Evolutionary conservation across 2,329 filamentous ascomycete genomes (phyloP).

Genomic region (Sarocladium oryzae): DNA sequence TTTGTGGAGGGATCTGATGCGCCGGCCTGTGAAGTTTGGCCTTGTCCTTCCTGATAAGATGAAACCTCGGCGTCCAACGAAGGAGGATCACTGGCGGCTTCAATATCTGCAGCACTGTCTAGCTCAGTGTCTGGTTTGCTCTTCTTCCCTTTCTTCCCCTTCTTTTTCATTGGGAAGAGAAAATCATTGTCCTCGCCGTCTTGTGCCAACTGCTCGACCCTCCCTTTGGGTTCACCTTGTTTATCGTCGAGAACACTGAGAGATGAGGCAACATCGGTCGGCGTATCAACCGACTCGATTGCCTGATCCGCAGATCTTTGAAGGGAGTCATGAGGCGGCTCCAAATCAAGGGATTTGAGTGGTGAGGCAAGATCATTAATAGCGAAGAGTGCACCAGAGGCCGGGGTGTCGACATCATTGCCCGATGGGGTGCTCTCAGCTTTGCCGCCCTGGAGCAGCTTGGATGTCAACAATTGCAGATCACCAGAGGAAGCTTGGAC

Average conservation of each 20-base stretch:
- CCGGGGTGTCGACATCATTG: conserved; percentile 3
- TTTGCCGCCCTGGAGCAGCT: neutral
- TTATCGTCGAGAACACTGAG: neutral
- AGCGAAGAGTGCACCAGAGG: neutral
- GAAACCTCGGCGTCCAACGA: too few species aligned
- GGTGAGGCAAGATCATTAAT: neutral
- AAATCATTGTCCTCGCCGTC: conserved; percentile 1
- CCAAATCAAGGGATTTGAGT: neutral
- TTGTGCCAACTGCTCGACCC: neutral
- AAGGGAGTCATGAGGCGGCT: neutral
- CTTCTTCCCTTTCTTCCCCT: conserved; percentile 6
- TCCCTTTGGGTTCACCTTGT: neutral
- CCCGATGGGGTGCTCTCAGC: neutral
- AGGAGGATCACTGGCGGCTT: too few species aligned
- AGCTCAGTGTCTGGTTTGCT: neutral
- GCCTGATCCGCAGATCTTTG: neutral
- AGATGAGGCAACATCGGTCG: too few species aligned
- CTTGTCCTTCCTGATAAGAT: neutral
- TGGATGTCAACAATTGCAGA: neutral
- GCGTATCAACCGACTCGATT: neutral
- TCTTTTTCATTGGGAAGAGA: conserved; percentile 5
- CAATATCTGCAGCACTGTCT: neutral
- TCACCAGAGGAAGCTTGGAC: neutral
- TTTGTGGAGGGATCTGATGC: neutral
- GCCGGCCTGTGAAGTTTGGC: neutral